Evolutionary conservation across 1,284 basidiomycete species (phyloP).

Genomic region (Fistulinella cinereoalba): DNA sequence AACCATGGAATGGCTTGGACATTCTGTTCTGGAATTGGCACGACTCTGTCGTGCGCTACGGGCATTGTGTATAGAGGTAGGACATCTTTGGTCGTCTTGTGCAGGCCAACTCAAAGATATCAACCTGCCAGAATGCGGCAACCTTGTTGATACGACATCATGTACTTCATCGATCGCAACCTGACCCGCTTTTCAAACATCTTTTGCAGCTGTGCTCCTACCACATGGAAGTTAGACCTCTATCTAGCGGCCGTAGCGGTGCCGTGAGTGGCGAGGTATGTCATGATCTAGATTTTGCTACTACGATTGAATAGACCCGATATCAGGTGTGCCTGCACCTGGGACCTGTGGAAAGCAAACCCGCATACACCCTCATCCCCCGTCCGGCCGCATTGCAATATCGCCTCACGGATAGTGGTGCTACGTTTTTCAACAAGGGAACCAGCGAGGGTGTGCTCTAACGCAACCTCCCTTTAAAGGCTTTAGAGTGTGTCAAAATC

Average conservation of each 20-base stretch:
- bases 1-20: conserved; percentile 65
- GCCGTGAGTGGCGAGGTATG: conserved; percentile 70
- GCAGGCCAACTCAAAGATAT: neutral
- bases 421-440: conserved; percentile 68
- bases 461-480: neutral
- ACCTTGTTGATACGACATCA: conserved; percentile 64
- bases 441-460: conserved; percentile 62
- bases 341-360: conserved; percentile 43
- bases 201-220: conserved; percentile 59
- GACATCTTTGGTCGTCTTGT: neutral
- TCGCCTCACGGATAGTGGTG: conserved; percentile 58
- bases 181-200: conserved; percentile 55
- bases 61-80: conserved; percentile 55
- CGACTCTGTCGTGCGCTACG: conserved; percentile 58
- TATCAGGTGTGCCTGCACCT: conserved; percentile 60
- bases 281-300: neutral
- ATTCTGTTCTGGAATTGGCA: conserved; percentile 45
- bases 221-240: conserved; percentile 65
- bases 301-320: neutral
- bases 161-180: conserved; percentile 48
- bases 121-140: conserved; percentile 40
- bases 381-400: conserved; percentile 63
- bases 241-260: conserved; percentile 70
- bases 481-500: neutral
- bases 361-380: conserved; percentile 41